phyloP scores from a whole-genome alignment of 768 basidiomycete genomes.

The Termitomyces sp. region DNA sequence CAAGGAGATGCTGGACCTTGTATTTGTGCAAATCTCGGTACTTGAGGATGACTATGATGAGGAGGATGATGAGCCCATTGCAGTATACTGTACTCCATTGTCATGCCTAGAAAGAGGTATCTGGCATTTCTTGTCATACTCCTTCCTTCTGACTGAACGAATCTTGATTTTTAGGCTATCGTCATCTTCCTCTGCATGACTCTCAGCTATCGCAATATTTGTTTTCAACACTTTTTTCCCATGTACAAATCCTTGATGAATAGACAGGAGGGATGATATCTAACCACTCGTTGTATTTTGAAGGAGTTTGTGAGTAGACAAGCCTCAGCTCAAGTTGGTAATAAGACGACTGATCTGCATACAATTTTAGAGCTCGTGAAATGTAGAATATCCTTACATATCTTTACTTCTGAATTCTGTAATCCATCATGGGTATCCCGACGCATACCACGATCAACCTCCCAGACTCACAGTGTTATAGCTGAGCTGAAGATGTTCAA shows the following conservation, averaged over 20 bases:
- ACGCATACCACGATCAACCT: too few species aligned
- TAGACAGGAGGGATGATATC: neutral
- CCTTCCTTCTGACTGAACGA: neutral
- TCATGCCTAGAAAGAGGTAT: constrained; percentile 71
- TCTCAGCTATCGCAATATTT: constrained; percentile 82
- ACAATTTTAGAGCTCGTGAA: too few species aligned
- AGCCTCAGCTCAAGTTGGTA: too few species aligned
- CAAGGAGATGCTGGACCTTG: constrained; percentile 78
- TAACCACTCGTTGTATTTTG: too few species aligned
- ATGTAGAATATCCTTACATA: too few species aligned
- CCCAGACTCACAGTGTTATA: too few species aligned
- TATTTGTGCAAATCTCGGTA: constrained; percentile 81
- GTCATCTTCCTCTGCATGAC: constrained; percentile 89
- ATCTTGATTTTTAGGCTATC: constrained; percentile 58
- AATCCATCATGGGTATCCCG: too few species aligned
- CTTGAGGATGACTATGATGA: constrained; percentile 55
- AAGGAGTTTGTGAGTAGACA: too few species aligned
- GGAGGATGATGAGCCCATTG: constrained; percentile 59
- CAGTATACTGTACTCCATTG: constrained; percentile 69
- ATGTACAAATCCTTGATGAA: constrained; percentile 44
- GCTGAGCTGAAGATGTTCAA: too few species aligned
- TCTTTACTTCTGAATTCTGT: too few species aligned
- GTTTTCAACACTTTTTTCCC: constrained; percentile 91
- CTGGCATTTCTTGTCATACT: constrained; percentile 13
- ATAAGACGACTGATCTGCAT: too few species aligned